Evolutionary conservation across 768 basidiomycete genomes (phyloP), one percentile per base, ranked within the genome.

Genomic region (Lactarius akahatsu): DNA sequence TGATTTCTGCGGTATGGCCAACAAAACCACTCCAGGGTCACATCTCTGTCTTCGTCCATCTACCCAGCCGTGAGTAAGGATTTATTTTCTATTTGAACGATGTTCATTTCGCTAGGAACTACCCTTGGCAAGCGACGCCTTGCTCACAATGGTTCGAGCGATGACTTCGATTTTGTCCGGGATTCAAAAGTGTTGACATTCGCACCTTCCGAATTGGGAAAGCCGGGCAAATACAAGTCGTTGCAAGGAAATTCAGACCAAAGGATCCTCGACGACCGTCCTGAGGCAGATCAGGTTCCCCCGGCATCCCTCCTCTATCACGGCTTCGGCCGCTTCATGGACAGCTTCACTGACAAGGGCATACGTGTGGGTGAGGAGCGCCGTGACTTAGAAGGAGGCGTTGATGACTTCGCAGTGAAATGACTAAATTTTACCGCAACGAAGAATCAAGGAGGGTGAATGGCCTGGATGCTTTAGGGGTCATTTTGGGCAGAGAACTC

Each of bases 241-340:
- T 36, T 61, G 32, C 60, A 61, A 38, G 3, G 3, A 18, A 1
- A n/a, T 3, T 15, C 34, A 11, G 1, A 0, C 28, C 0, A 20
- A 2, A 62, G 28, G 20, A 40, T 55, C 18, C 30, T 54, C 20
- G 61, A 62, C 1, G 38, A 62, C 10, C 28, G 61, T 38, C 61
- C 52, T 30, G 18, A 4, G 61, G 26, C 26, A 0, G 52, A 62
- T 62, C 5, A 1, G 6, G 7, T 56, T 23, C 54, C 61, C 20
- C 61, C 54, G 9, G 20, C 26, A 13, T 43, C 62, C 20, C 62
- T 62, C 4, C 40, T 62, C 3, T 62, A 43, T 2, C 40, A 56
- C 2, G 62, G 62, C 40, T 62, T 62, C 11, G 55, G 62, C 11
- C 1, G 5, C 1, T 56, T 62, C 32, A 4, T 56, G 10, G 62